phyloP scores from a whole-genome alignment of 129 eudicot species.

The Calendula officinalis region DNA sequence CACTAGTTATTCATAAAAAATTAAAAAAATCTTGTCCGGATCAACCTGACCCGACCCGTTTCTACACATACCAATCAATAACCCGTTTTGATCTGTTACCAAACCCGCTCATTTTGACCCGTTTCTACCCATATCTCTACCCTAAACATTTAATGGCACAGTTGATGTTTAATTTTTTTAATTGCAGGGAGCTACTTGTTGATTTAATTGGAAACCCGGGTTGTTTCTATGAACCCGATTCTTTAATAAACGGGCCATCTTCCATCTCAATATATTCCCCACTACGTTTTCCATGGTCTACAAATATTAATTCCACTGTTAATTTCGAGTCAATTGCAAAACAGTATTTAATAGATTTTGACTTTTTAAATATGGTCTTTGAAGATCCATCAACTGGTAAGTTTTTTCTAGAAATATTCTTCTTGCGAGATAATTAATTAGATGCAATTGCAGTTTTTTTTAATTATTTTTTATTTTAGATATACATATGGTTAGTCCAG shows the following conservation, averaged over 20 bases:
- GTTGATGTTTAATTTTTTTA: constrained; percentile 7
- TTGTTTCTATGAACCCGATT: constrained; percentile 79
- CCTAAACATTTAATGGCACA: not conserved
- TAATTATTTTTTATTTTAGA: constrained; percentile 13
- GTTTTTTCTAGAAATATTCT: constrained; percentile 13
- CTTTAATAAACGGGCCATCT: constrained; percentile 89
- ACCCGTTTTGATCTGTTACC: not conserved
- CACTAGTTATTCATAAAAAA: too few relatives aligned
- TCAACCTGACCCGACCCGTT: not conserved
- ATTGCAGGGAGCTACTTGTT: constrained; percentile 74
- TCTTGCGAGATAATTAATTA: constrained; percentile 1
- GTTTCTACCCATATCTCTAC: not conserved
- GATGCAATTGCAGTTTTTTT: not conserved
- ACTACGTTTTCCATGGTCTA: constrained; percentile 61
- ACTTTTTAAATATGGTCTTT: constrained; percentile 69
- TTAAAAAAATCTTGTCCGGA: not conserved
- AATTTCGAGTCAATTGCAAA: constrained; percentile 78
- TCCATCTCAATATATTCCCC: constrained; percentile 92
- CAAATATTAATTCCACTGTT: constrained; percentile 52
- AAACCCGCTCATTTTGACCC: not conserved
- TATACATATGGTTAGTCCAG: constrained; percentile 34
- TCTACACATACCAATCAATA: not conserved
- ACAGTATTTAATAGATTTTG: constrained; percentile 67
- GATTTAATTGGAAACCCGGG: constrained; percentile 88
- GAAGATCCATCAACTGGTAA: constrained; percentile 73